Evolutionary conservation across 495 filamentous ascomycete species (phyloP), one percentile per base, ranked within the genome.

Genomic region (Podospora sp.): DNA sequence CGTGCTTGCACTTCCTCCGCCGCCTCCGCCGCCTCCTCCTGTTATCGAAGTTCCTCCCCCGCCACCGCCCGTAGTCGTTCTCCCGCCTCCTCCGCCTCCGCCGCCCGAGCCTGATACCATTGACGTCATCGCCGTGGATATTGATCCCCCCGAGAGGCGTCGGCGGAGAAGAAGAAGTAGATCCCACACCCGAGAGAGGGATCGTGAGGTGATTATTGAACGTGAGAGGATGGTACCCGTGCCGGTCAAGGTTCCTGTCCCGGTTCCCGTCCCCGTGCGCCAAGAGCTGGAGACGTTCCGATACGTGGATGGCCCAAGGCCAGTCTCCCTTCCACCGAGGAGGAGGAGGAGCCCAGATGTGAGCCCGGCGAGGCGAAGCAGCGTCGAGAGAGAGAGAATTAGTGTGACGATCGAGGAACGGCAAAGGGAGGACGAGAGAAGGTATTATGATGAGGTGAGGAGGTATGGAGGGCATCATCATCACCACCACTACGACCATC

Each of bases 81-180:
- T 71, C n/a, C 75, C 73, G 1, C 73, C 75, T 0, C 69, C 69
- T 11, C 69, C 70, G 14, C 71, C 72, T 3, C 69, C 72, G 11
- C 61, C 66, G 7, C 65, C 68, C 0, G 71, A 79, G 63, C 71
- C 70, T 14, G 78, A 83, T 63, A 70, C 77, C 3, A 82, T 85
- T 62, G 83, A 85, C 63, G 77, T 85, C 52, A 83, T 86, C 60
- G 78, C 78, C 65, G 83, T 86, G n/a, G 81, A 84, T 70, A 74
- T 84, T 53, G 82, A 85, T 60, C 75, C 79, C 8, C 73, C 76
- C 1, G 69, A 76, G 22, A 62, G 63, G 36, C 59, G 63, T 7
- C 72, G 72, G 0, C 70, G 68, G 57, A 63, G 62, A 35, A 61
- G 66, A 49, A 71, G 67, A 33, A 65, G 75, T 52, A 33, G 29